A percentile compares a stretch with the other conserved stretches of the same genome.
phyloP scores from a whole-genome alignment of 2,329 filamentous ascomycete genomes.

The Dendrostoma leiphaemia region DNA sequence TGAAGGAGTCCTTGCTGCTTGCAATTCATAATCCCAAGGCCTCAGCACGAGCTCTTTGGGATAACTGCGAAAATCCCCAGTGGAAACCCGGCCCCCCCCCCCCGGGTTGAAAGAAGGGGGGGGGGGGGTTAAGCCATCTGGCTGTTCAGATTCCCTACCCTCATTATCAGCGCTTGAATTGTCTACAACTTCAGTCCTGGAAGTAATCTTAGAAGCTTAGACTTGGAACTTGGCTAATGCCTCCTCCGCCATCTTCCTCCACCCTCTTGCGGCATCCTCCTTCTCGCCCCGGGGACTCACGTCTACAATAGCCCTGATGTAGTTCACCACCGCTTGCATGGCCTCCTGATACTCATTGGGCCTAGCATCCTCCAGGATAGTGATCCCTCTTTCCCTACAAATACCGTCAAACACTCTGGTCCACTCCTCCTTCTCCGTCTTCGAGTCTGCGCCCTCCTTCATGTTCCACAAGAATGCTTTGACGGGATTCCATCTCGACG shows the following conservation, averaged over 20 bases:
- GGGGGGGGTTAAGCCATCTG: too few species aligned
- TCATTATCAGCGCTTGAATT: too few species aligned
- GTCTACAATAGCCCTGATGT: slow-evolving; percentile 29
- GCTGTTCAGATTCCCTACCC: too few species aligned
- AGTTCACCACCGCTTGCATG: slow-evolving; percentile 28
- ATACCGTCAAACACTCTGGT: slow-evolving; percentile 25
- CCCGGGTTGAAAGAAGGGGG: too few species aligned
- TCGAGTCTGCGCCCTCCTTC: slow-evolving; percentile 19
- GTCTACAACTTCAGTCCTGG: too few species aligned
- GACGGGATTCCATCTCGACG: slow-evolving; percentile 32
- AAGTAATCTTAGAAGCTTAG: too few species aligned
- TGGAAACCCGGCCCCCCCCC: too few species aligned
- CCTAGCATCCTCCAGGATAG: slow-evolving; percentile 18
- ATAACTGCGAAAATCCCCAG: too few species aligned
- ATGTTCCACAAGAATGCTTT: slow-evolving; percentile 35
- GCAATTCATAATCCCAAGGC: too few species aligned
- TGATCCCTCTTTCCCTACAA: slow-evolving; percentile 20
- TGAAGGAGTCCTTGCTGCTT: too few species aligned
- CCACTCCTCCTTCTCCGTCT: slow-evolving; percentile 24
- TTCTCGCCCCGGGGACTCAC: slow-evolving; percentile 25
- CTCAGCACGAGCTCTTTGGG: too few species aligned
- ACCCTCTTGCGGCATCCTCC: slow-evolving; percentile 16
- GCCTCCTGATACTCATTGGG: slow-evolving; percentile 21
- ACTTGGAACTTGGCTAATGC: slow-evolving; percentile 18
- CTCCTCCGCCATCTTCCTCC: slow-evolving; percentile 19